Evolutionary conservation across 2,329 filamentous ascomycete species (phyloP).

Genomic region (Pseudogymnoascus sp.): DNA sequence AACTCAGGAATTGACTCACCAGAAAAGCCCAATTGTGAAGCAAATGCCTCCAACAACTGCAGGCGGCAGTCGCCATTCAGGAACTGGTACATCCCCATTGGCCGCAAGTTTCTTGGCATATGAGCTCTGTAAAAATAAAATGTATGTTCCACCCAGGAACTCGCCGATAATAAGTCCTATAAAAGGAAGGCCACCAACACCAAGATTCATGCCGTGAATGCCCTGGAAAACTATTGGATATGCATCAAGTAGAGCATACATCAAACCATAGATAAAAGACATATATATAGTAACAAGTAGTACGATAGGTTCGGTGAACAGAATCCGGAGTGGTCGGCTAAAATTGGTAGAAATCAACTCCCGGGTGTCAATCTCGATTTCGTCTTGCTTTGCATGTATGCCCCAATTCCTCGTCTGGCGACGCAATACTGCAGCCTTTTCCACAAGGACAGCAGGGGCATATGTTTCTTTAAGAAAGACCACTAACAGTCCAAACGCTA

Average conservation of each 20-base stretch:
- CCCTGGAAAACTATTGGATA: slow-evolving; percentile 43
- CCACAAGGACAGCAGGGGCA: slow-evolving; percentile 35
- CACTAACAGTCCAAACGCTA: slow-evolving; percentile 35
- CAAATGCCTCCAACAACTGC: too few relatives aligned
- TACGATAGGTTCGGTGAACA: slow-evolving; percentile 27
- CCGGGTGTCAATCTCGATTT: neutral
- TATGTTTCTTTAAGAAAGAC: slow-evolving; percentile 56
- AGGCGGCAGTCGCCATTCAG: too few relatives aligned
- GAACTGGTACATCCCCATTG: too few relatives aligned
- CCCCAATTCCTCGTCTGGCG: neutral
- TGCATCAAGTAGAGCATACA: slow-evolving; percentile 33
- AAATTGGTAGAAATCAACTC: slow-evolving; percentile 32
- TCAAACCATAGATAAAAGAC: slow-evolving; percentile 32
- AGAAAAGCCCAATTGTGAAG: too few relatives aligned
- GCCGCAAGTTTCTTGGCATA: too few relatives aligned
- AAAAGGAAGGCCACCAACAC: slow-evolving; percentile 42
- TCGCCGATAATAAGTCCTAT: slow-evolving; percentile 44
- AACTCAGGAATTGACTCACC: too few relatives aligned
- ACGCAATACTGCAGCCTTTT: neutral
- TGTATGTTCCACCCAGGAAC: too few relatives aligned
- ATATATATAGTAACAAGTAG: slow-evolving; percentile 45
- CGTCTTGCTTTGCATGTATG: neutral
- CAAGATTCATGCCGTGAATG: slow-evolving; percentile 36
- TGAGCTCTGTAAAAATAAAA: too few relatives aligned
- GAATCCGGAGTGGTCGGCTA: slow-evolving; percentile 36